Base-by-base conservation (phyloP, 2,329 filamentous ascomycete genomes). In the Phoma herbarum region DNA sequence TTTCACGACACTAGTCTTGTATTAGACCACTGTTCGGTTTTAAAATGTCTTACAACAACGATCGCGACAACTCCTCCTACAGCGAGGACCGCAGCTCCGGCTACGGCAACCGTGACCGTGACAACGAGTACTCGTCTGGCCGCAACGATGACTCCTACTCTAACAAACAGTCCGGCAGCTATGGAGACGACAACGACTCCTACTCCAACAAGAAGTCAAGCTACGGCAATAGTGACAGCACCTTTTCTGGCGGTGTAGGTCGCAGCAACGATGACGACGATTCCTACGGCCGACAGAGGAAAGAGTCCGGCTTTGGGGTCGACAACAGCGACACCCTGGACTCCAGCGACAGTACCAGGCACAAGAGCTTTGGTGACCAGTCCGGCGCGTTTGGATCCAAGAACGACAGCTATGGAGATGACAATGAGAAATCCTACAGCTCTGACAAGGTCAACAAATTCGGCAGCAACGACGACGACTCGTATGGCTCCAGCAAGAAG, bases 11-110 rank as follows among this genome's bases (percentile, higher is more conserved):
- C 29, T 35, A 12, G 25, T 26, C 11, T 18, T 26, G 14, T 48
- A 14, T 10, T 16, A 22, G 16, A 28, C 4, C 29, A 25, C n/a
- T 8, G 2, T n/a, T 35, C 3, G 3, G 28, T 6, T 11, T 28
- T 44, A 64, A 25, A n/a, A 70, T 70, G 68, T 70, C 68, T 46
- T 68, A 70, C 62, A 71, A 69, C 60, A 61, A 69, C 62, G 65
- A 67, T n/a, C 61, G 59, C 28, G 57, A 60, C 52, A 61, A 61
- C 45, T 53, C 58, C 12, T 59, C 58, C 14, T 59, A 64, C 41
- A 54, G 60, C 10, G 59, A 66, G 41, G 62, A 67, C 31, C 61
- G 65, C 33, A 54, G 63, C 43, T 60, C 67, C 31, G 60, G 65
- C 25, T 63, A 64, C 20, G 57, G 59, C 29, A 60, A 61, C 12